Evolutionary conservation across 306 rosid species (phyloP).

Genomic region (Bauhinia variegata): DNA sequence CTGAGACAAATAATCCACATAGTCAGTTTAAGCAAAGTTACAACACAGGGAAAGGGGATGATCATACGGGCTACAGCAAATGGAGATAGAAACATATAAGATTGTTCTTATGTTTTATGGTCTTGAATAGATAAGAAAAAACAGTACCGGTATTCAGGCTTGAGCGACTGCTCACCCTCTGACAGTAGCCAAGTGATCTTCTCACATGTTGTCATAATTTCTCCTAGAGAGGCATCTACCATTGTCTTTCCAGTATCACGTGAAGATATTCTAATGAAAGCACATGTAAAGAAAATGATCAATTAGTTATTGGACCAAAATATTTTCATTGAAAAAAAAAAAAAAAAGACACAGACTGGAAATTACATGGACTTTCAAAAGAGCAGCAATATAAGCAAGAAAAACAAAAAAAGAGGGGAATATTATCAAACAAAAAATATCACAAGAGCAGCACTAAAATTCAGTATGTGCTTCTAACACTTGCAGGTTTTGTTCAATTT

Average conservation of each 20-base stretch:
- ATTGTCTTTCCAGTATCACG: conserved; percentile 95
- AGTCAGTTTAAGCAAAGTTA: conserved; percentile 21
- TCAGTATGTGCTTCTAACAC: neutral
- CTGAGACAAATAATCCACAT: conserved; percentile 10
- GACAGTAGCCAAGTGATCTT: conserved; percentile 95
- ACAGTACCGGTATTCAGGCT: conserved; percentile 84
- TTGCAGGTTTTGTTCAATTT: neutral
- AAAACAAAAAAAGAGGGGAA: neutral
- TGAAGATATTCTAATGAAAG: conserved; percentile 72
- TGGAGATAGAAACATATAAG: conserved; percentile 14
- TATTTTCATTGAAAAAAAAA: too few species aligned
- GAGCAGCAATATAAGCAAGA: too few species aligned
- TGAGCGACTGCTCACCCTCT: conserved; percentile 89
- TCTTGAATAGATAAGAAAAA: conserved; percentile 28
- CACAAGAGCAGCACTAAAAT: conserved; percentile 9
- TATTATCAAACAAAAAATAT: conserved; percentile 10
- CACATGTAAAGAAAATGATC: conserved; percentile 26
- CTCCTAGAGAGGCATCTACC: conserved; percentile 93
- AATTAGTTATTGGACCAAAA: too few species aligned
- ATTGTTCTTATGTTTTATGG: neutral
- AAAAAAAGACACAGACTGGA: too few species aligned
- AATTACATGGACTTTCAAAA: too few species aligned
- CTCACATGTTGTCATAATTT: conserved; percentile 94
- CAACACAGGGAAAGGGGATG: neutral
- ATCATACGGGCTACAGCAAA: conserved; percentile 17